Conservation (phyloP, 208 protist genomes). For the Balamuthia mandrillaris region DNA sequence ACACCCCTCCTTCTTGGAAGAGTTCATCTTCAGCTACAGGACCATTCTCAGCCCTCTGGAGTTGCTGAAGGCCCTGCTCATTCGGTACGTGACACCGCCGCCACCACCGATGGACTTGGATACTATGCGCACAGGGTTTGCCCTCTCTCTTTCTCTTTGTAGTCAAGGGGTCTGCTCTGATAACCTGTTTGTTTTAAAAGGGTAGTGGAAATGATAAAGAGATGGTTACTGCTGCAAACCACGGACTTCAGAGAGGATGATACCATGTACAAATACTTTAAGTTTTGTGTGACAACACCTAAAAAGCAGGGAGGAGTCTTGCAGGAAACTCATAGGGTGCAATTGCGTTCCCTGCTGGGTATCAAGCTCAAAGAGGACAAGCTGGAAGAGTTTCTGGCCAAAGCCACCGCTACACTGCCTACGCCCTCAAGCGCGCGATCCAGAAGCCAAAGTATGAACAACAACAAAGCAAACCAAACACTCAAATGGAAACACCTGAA, state of each 20-base stretch:
- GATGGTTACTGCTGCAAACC: neutral
- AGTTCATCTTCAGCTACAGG: neutral
- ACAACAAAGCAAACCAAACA: neutral
- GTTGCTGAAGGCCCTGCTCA: neutral
- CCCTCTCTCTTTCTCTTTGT: too few relatives aligned
- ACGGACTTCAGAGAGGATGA: neutral
- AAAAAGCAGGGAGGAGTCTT: neutral
- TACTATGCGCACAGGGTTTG: too few relatives aligned
- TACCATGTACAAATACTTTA: neutral
- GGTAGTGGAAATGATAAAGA: neutral
- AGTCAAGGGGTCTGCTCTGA: too few relatives aligned
- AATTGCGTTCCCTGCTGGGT: neutral
- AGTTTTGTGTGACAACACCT: neutral
- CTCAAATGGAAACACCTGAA: neutral
- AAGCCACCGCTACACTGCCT: neutral
- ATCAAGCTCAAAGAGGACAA: neutral
- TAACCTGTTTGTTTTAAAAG: too few relatives aligned
- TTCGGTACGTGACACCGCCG: too few relatives aligned
- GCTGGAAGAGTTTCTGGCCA: neutral
- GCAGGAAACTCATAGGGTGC: neutral
- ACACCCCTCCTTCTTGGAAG: neutral
- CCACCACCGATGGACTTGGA: too few relatives aligned
- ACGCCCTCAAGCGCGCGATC: neutral
- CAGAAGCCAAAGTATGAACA: neutral
- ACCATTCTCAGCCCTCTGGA: neutral